These are phyloP conservation scores for Warburgia ugandensis DNA, from an alignment of 164 flowering plant genomes.

Conservation along the genomic window DNA sequence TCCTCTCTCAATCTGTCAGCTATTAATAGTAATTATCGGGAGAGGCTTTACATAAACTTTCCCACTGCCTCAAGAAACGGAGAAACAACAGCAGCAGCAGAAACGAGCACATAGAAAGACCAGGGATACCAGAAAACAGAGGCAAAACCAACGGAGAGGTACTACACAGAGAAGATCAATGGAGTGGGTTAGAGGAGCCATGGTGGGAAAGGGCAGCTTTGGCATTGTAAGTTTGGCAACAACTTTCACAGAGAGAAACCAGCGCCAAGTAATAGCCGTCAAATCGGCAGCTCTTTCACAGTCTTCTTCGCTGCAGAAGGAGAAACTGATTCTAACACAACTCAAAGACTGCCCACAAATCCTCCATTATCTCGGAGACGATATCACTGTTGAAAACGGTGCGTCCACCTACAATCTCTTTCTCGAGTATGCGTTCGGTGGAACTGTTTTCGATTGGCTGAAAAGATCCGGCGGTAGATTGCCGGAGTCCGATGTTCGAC, in stretches of 20 bases:
- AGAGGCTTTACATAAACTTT: no score
- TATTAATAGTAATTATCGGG: no score
- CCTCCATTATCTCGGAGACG: slow-evolving; percentile 39
- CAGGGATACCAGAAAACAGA: no score
- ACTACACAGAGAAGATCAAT: no score
- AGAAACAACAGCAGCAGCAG: no score
- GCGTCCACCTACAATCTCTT: slow-evolving; percentile 37
- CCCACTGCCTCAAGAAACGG: no score
- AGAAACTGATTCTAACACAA: slow-evolving; percentile 27
- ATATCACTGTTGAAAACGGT: slow-evolving; percentile 30
- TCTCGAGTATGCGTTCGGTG: slow-evolving; percentile 52
- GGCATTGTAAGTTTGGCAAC: slow-evolving; percentile 37
- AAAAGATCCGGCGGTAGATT: slow-evolving; percentile 24
- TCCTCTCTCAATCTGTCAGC: no score
- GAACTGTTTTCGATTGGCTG: slow-evolving; percentile 37
- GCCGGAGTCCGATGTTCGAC: slow-evolving; percentile 31
- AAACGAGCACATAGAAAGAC: no score
- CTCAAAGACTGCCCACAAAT: slow-evolving; percentile 32
- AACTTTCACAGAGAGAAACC: neutral
- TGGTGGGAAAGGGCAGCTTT: slow-evolving; percentile 52
- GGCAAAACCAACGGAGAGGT: slow-evolving; percentile 26
- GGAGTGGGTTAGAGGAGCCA: slow-evolving; percentile 59
- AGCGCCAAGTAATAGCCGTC: slow-evolving; percentile 39
- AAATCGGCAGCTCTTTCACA: slow-evolving; percentile 27
- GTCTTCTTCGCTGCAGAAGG: slow-evolving; percentile 33